A percentile compares a stretch with the other conserved stretches of the same genome.
Conservation (phyloP, 2,329 filamentous ascomycete genomes). For the Fusarium sp. region DNA sequence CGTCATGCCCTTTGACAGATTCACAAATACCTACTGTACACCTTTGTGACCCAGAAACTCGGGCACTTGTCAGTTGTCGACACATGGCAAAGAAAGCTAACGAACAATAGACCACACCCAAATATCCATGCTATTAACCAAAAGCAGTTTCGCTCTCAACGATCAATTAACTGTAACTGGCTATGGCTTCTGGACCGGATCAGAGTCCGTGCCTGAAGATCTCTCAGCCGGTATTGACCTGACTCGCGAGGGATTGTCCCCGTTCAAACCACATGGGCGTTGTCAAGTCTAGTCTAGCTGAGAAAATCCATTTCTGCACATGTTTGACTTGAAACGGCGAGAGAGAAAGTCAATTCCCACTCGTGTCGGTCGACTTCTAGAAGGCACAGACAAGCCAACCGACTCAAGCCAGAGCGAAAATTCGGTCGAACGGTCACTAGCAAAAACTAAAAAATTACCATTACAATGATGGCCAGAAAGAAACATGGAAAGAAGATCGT, state of each 20-base stretch:
- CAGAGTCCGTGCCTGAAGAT: slow-evolving; percentile 46
- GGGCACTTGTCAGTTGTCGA: background rate
- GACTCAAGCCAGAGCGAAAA: slow-evolving; percentile 1
- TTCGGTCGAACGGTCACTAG: slow-evolving; percentile 1
- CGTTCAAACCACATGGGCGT: slow-evolving; percentile 18
- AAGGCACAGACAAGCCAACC: slow-evolving; percentile 1
- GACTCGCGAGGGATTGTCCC: slow-evolving; percentile 32
- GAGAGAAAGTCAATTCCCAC: background rate
- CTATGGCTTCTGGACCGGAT: slow-evolving; percentile 16
- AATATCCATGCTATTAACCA: slow-evolving; percentile 26
- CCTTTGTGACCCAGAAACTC: background rate
- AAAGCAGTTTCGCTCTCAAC: slow-evolving; percentile 29
- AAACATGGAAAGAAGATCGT: slow-evolving; percentile 40
- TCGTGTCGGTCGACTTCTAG: slow-evolving; percentile 14
- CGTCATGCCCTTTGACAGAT: background rate
- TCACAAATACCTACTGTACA: background rate
- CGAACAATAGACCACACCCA: slow-evolving; percentile 15
- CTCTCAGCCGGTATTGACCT: slow-evolving; percentile 33
- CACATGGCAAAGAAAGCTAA: slow-evolving; percentile 11
- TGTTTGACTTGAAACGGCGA: slow-evolving; percentile 19
- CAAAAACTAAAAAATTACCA: slow-evolving; percentile 14
- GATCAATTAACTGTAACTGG: slow-evolving; percentile 18
- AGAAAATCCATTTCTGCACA: background rate
- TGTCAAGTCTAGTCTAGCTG: background rate
- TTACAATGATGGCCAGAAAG: slow-evolving; percentile 7